Base-by-base conservation (phyloP, 2,329 filamentous ascomycete genomes). In the Ophiostoma piceae region DNA sequence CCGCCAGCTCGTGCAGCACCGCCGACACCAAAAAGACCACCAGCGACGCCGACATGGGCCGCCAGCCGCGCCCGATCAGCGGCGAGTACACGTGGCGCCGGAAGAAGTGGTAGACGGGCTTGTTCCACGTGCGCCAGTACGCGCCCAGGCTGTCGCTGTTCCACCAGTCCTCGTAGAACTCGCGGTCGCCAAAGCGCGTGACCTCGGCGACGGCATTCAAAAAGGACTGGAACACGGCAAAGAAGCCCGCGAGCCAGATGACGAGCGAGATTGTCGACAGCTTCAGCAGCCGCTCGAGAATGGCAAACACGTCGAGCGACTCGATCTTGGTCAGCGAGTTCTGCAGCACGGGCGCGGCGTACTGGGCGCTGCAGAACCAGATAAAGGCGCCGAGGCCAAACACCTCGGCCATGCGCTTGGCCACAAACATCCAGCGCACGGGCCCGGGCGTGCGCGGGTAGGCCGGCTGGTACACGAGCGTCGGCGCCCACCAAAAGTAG, bases 81-180 rank as follows among this genome's bases (percentile, higher is more conserved):
- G 95, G 95, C 54, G 90, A 90, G 80, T 95, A 98, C 68, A 99
- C 88, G 78, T 99, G 95, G 51, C 95, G 85, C 76, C 92, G 94
- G 89, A 99, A 98, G 79, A 97, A 99, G 71, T 93, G 90, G 77
- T 96, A 96, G 6, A 99, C 94, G 0, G 95, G 95, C 78, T 96
- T 96, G 81, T 99, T 99, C 95, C 95, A 99, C 0, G 90, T 91
- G 29, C 94, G 88, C 94, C 94, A 97, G 82, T 99, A 99, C 4
- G 85, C 86, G 43, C 94, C 92, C 7, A 98, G 83, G 74, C 89
- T 93, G 69, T 89, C 88, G 73, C 89, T 92, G 77, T 99, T 99
- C 95, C 95, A 99, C 95, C 95, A 99, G 76, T 97, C 93, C 51
- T 92, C 90, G 79, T 99, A 99, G 79, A 99, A 99, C 68, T 94